Percentiles rank a stretch among this genome's conserved stretches.
phyloP scores from a whole-genome alignment of 2,329 filamentous ascomycete genomes.

The Colletotrichum tanaceti region DNA sequence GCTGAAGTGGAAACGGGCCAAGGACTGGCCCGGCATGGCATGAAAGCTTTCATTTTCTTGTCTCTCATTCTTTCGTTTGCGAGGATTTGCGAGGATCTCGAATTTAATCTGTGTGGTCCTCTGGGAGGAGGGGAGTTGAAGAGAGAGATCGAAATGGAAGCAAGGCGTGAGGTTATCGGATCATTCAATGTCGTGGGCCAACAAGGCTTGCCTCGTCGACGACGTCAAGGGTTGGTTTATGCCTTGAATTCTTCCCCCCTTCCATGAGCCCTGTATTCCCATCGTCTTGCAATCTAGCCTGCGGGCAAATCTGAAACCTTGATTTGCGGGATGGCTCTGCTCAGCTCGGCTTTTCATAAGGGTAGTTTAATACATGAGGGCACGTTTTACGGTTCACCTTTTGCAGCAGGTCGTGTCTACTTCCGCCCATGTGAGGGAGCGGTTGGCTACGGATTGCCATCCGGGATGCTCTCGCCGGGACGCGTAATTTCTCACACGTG shows the following conservation, averaged over 20 bases:
- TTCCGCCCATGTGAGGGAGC: background rate
- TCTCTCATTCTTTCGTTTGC: background rate
- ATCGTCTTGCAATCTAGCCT: background rate
- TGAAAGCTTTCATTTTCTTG: conserved; percentile 31
- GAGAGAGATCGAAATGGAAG: background rate
- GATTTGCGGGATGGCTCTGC: background rate
- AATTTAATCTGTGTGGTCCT: background rate
- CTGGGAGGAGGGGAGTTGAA: background rate
- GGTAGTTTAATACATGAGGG: conserved; percentile 6
- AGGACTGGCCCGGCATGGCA: conserved; percentile 34
- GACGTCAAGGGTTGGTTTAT: background rate
- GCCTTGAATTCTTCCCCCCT: too few species aligned
- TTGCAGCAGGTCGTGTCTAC: too few species aligned
- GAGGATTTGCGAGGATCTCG: conserved; percentile 7
- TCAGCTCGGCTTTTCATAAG: background rate
- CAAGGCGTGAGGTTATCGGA: conserved; percentile 8
- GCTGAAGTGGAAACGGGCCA: conserved; percentile 15
- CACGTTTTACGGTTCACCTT: background rate
- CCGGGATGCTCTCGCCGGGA: background rate
- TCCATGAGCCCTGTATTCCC: background rate
- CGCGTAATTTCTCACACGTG: background rate
- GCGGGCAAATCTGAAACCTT: conserved; percentile 4
- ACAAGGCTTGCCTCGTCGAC: conserved; percentile 2
- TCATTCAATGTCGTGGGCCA: background rate
- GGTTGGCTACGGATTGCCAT: too few species aligned